phyloP scores from a whole-genome alignment of 1,139 yeast genomes.

The Hansenula lynferdii region DNA sequence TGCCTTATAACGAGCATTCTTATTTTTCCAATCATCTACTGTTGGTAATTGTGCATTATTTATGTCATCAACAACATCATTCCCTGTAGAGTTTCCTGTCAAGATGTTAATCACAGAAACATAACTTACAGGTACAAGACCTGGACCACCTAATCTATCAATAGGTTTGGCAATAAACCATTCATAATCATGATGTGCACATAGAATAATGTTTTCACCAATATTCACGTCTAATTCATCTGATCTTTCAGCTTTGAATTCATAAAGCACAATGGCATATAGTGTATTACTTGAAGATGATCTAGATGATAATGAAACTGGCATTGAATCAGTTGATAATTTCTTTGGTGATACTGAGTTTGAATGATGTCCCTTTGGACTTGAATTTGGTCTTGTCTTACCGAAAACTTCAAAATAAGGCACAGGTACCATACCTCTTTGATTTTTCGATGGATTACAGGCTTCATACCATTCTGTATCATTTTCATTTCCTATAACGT shows the following conservation, averaged over 20 bases:
- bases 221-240: conserved; percentile 83
- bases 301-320: conserved; percentile 8
- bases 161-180: conserved; percentile 99
- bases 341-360: conserved; percentile 13
- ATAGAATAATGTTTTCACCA: conserved; percentile 86
- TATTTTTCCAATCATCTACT: conserved; percentile 93
- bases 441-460: conserved; percentile 74
- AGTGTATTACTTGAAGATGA: conserved; percentile 30
- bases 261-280: conserved; percentile 70
- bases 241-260: conserved; percentile 80
- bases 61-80: conserved; percentile 50
- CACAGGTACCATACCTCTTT: conserved; percentile 84
- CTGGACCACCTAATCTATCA: conserved; percentile 94
- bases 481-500: conserved; percentile 61
- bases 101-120: conserved; percentile 81
- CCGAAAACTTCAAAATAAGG: conserved; percentile 78
- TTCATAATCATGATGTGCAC: conserved; percentile 94
- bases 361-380: conserved; percentile 5
- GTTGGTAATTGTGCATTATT: conserved; percentile 71
- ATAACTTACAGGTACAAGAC: conserved; percentile 87
- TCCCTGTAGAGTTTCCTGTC: conserved; percentile 46
- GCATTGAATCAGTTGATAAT: conserved; percentile 15
- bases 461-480: conserved; percentile 84
- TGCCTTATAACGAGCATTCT: conserved; percentile 90
- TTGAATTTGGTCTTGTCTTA: conserved; percentile 32